Evolutionary conservation across 495 filamentous ascomycete genomes (phyloP).

Genomic region (Mycothermus thermophilus): DNA sequence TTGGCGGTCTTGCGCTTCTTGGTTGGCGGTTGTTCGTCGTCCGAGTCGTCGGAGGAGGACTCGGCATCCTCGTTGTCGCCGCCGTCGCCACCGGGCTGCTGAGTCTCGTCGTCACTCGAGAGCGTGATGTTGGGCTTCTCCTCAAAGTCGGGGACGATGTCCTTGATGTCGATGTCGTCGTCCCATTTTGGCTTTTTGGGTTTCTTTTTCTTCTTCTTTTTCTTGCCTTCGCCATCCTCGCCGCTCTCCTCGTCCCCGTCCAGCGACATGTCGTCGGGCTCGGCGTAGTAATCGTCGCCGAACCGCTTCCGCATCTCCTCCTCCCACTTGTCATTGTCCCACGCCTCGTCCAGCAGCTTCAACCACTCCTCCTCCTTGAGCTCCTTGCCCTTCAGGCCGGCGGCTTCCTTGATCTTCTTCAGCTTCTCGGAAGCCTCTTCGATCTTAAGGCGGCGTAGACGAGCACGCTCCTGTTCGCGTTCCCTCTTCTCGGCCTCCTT

Average conservation of each 20-base stretch:
- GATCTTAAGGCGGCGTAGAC: constrained; percentile 71
- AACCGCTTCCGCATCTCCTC: constrained; percentile 75
- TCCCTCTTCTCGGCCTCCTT: constrained; percentile 66
- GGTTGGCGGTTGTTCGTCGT: constrained; percentile 24
- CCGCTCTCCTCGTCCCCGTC: constrained; percentile 31
- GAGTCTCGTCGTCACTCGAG: constrained; percentile 30
- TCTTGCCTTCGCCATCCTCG: constrained; percentile 13
- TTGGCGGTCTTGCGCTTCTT: constrained; percentile 51
- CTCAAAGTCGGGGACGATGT: constrained; percentile 77
- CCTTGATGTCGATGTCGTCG: constrained; percentile 91
- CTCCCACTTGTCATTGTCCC: constrained; percentile 79
- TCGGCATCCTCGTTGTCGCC: constrained; percentile 28
- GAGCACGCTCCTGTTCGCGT: constrained; percentile 66
- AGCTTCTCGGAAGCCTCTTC: constrained; percentile 78
- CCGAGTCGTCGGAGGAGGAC: constrained; percentile 6
- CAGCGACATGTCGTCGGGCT: constrained; percentile 33
- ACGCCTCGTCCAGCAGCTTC: constrained; percentile 68
- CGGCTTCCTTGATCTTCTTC: constrained; percentile 69
- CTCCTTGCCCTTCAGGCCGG: constrained; percentile 55
- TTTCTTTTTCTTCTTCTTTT: constrained; percentile 37
- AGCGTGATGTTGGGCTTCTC: constrained; percentile 43
- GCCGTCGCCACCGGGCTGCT: too few species aligned
- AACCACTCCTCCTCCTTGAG: constrained; percentile 67
- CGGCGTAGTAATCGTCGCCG: constrained; percentile 77
- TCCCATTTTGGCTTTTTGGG: constrained; percentile 90